Evolutionary conservation across 1,284 basidiomycete genomes (phyloP), one percentile per base, ranked within the genome.

Genomic region (Cystobasidium slooffiae): DNA sequence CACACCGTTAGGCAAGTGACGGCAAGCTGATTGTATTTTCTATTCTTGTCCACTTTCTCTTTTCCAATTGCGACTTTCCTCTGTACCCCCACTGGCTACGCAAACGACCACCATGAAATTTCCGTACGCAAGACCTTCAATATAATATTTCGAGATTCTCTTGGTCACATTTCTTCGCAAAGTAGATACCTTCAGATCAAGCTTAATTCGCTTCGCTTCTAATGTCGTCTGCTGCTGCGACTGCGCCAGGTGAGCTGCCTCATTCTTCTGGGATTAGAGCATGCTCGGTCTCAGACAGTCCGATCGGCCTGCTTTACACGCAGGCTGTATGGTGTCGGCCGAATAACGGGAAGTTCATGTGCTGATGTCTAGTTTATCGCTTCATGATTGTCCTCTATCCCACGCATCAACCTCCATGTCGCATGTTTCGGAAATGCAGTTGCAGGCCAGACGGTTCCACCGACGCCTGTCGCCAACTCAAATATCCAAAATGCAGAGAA

Each of bases 181-280:
- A 53, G 12, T 22, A 49, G 6, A 49, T 22, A 8, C 39, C 20
- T 22, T 59, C n/a, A 14, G 4, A 22, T 20, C n/a, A 14, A 56
- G 52, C 59, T 22, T 6, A 8, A 43, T 6, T 61, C 41, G 12
- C 44, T 44, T 12, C 31, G 22, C 39, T 46, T 46, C 37, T 18
- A n/a, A 39, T 68, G 49, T 53, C 65, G n/a, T 49, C 65, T 55
- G 49, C 51, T 43, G 51, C 65, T 68, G 65, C 65, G 18, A 56
- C 65, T 68, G 65, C 65, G 46, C 62, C 62, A 18, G 62, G 62
- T 65, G 22, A 65, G 62, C 31, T 31, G 31, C 39, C 62, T 44
- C 8, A 6, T 8, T 10, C 16, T 31, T 16, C 10, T 49, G 43
- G 44, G 24, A n/a, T 43, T 44, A 47, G 63, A n/a, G 46, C 43